Evolutionary conservation across 768 basidiomycete genomes (phyloP), one percentile per base, ranked within the genome.

Genomic region (Gelatoporia subvermispora): DNA sequence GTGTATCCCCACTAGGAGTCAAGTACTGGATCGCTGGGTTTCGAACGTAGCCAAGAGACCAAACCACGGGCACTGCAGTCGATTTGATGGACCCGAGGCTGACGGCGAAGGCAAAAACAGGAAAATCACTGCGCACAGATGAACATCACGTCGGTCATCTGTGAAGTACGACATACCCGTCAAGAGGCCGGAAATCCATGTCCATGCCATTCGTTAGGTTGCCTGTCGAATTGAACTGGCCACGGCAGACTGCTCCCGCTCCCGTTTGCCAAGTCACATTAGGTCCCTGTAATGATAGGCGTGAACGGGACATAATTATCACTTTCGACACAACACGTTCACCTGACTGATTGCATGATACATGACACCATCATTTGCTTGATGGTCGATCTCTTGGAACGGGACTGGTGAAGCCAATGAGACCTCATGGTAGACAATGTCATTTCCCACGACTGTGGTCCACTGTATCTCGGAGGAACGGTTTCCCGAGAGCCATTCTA

Each of bases 41-140:
- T 8, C 62, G 51, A 2, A 60, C 50, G 41, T 55, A 57, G 9
- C 66, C 65, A 10, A 67, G 49, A 1, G 61, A 47, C 62, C 63
- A 66, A 2, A 63, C 58, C 15, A 62, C 49, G 0, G 66, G 57
- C 1, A 25, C 35, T 11, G 49, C 34, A 0, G 59, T 60, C 16
- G 41, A 37, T 16, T 36, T 35, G 17, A 65, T 59, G 11, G 4
- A 48, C 1, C 66, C 65, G 4, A 67, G 60, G 35, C 65, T 56
- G 3, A 55, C 48, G 1, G 66, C 45, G 18, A 67, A 51, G 11
- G 48, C 66, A 46, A 56, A 64, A 3, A 63, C 60, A 2, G 53
- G 28, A 40, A 53, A 63, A 2, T 34, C 1, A 23, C 35, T 42
- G 24, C 1, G 3, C n/a, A n/a, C 20, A 13, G 16, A 17, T 18